A percentile compares a stretch with the other conserved stretches of the same genome.
These are phyloP conservation scores for Colletotrichum scovillei DNA, from an alignment of 2,329 filamentous ascomycete genomes.

Conservation along the genomic window DNA sequence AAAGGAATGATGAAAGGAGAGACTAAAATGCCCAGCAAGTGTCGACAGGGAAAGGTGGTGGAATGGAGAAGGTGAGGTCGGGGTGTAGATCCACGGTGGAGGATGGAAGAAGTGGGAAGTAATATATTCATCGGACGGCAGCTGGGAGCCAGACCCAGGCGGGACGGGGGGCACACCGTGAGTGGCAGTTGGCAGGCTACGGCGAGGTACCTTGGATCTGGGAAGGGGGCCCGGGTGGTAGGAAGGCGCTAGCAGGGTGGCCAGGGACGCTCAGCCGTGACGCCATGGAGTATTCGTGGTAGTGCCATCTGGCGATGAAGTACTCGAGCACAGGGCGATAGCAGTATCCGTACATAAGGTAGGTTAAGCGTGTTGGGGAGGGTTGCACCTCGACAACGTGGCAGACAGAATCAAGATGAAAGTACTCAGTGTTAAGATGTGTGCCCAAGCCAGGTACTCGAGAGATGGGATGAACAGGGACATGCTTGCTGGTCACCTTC, in stretches of 20 bases:
- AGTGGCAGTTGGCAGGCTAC: constrained; percentile 16
- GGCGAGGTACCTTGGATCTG: background rate
- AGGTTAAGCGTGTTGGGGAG: background rate
- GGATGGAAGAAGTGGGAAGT: constrained; percentile 14
- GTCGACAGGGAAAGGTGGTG: constrained; percentile 39
- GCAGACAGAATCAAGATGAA: constrained; percentile 9
- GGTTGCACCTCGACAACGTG: constrained; percentile 1
- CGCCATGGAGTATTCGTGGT: constrained; percentile 17
- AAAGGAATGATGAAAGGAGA: constrained; percentile 34
- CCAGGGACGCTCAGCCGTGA: constrained; percentile 33
- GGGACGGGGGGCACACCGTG: background rate
- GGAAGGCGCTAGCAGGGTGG: constrained; percentile 21
- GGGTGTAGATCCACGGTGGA: constrained; percentile 2
- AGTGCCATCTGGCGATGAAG: constrained; percentile 3
- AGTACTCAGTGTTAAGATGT: background rate
- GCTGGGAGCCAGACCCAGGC: background rate
- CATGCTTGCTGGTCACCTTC: background rate
- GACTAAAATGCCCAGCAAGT: constrained; percentile 35
- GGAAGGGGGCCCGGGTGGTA: constrained; percentile 9
- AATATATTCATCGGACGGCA: constrained; percentile 31
- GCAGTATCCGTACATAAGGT: background rate
- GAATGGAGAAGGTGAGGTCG: constrained; percentile 25
- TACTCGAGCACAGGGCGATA: constrained; percentile 14
- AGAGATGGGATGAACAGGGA: constrained; percentile 26
- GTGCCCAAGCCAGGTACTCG: background rate